A percentile compares a stretch with the other conserved stretches of the same genome.
Evolutionary conservation across 2,329 filamentous ascomycete genomes (phyloP).

Genomic region (Penicillium frequentans): DNA sequence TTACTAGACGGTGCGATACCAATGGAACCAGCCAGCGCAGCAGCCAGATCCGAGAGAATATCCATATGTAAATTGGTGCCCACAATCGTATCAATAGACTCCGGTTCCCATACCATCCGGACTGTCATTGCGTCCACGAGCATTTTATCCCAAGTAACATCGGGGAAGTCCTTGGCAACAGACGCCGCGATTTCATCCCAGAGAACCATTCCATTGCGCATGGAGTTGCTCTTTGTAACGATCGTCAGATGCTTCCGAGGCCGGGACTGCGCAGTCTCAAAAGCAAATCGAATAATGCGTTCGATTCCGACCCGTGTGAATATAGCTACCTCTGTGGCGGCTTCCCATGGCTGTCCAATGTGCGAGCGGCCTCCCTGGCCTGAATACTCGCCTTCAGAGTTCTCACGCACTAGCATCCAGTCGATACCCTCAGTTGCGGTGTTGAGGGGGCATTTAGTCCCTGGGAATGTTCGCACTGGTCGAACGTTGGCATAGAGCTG

Average conservation of each 20-base stretch:
- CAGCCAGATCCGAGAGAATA: slow-evolving; percentile 68
- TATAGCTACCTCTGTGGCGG: slow-evolving; percentile 54
- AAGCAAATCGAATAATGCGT: slow-evolving; percentile 55
- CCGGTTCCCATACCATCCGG: slow-evolving; percentile 54
- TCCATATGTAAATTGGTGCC: slow-evolving; percentile 60
- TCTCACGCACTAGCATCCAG: slow-evolving; percentile 58
- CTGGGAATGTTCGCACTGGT: slow-evolving; percentile 51
- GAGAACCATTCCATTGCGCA: slow-evolving; percentile 57
- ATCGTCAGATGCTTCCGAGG: slow-evolving; percentile 53
- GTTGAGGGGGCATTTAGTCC: slow-evolving; percentile 52
- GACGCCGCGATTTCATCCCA: slow-evolving; percentile 55
- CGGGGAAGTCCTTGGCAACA: slow-evolving; percentile 51
- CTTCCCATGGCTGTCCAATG: slow-evolving; percentile 52
- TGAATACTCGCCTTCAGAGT: slow-evolving; percentile 57
- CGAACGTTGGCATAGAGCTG: slow-evolving; percentile 60
- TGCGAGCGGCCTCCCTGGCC: slow-evolving; percentile 57
- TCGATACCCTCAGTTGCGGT: slow-evolving; percentile 52
- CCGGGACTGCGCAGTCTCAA: slow-evolving; percentile 51
- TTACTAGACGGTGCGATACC: slow-evolving; percentile 70
- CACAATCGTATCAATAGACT: slow-evolving; percentile 54
- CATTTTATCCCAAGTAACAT: slow-evolving; percentile 56
- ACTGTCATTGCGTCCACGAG: slow-evolving; percentile 59
- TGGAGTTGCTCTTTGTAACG: slow-evolving; percentile 58
- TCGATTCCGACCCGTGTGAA: slow-evolving; percentile 55
- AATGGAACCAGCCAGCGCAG: slow-evolving; percentile 67